A percentile compares a stretch with the other conserved stretches of the same genome.
Conservation (phyloP, 768 basidiomycete species). For the Rhodotorula taiwanensis region DNA sequence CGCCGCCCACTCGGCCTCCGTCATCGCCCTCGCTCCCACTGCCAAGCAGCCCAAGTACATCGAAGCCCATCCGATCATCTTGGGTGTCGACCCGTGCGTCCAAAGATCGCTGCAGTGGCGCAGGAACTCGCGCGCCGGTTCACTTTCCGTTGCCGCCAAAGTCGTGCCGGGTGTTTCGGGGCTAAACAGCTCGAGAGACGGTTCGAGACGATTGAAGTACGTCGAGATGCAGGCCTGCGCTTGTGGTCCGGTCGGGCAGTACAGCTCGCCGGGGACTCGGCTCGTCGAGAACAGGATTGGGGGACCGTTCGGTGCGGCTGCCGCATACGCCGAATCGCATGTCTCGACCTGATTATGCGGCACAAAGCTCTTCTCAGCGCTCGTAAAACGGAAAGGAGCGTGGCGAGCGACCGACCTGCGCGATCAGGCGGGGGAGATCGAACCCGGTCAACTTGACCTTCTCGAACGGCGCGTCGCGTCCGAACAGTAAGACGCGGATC, state of each 20-base stretch:
- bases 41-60: neutral
- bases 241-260: neutral
- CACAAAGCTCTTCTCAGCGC: too few relatives aligned
- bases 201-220: conserved; percentile 5
- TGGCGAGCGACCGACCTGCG: neutral
- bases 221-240: neutral
- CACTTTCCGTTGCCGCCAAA: too few relatives aligned
- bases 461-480: neutral
- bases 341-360: neutral
- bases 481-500: neutral
- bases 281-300: neutral
- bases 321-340: neutral
- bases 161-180: too few relatives aligned
- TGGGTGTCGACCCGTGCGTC: neutral
- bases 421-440: neutral
- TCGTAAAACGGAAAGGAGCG: too few relatives aligned
- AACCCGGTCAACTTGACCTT: neutral
- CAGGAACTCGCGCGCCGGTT: neutral
- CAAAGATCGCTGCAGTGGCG: neutral
- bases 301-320: neutral
- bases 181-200: neutral
- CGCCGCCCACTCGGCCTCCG: neutral
- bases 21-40: neutral
- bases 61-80: neutral
- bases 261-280: too few relatives aligned